phyloP scores from a whole-genome alignment of 2,329 filamentous ascomycete species.

The Claviceps africana region DNA sequence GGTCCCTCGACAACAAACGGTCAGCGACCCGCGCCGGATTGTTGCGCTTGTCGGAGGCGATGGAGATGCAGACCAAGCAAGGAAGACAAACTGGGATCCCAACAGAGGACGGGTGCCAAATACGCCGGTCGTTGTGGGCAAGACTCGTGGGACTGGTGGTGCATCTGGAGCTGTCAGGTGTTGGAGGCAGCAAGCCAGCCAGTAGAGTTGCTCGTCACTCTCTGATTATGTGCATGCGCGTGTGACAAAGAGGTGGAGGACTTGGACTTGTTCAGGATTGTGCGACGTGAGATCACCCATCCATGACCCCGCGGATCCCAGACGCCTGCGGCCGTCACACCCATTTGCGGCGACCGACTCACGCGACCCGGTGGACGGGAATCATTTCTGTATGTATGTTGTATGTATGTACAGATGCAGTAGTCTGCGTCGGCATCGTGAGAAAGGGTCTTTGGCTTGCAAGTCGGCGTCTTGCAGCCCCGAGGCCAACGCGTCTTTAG shows the following conservation, averaged over 20 bases:
- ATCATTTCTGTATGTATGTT: too few species aligned
- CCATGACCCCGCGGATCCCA: neutral
- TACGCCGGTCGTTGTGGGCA: neutral
- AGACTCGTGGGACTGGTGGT: neutral
- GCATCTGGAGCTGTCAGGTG: neutral
- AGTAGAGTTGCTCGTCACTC: neutral
- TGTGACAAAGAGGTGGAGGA: slow-evolving; percentile 2
- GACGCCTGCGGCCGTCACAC: neutral
- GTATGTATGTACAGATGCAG: neutral
- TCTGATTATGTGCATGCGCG: neutral
- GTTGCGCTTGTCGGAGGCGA: too few species aligned
- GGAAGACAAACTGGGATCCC: neutral
- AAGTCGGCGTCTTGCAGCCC: too few species aligned
- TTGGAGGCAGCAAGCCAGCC: neutral
- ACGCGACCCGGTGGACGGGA: too few species aligned
- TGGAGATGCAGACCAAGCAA: too few species aligned
- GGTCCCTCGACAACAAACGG: too few species aligned
- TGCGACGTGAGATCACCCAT: slow-evolving; percentile 1
- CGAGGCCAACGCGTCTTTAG: too few species aligned
- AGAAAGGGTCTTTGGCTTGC: too few species aligned
- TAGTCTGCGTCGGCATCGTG: neutral
- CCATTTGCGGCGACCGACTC: neutral
- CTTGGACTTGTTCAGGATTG: slow-evolving; percentile 1
- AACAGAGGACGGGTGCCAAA: neutral
- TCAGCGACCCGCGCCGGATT: too few species aligned